Conservation (phyloP, 495 filamentous ascomycete genomes). For the Hypoxylon subgilvum region DNA sequence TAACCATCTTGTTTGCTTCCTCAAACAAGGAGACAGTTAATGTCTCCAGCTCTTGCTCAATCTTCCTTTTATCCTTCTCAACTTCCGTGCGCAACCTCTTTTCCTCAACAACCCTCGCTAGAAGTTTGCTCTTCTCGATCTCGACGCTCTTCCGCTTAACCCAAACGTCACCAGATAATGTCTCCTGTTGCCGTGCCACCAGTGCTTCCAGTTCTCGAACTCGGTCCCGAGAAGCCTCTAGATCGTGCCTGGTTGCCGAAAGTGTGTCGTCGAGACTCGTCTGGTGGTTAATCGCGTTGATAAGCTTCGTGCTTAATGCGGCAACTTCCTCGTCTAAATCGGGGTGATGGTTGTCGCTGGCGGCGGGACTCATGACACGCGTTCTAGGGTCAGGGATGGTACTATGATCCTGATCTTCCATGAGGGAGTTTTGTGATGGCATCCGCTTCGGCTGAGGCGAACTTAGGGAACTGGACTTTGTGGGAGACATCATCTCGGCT, state of each 20-base stretch:
- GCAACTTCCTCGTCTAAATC: slow-evolving; percentile 89
- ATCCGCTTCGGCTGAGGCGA: slow-evolving; percentile 44
- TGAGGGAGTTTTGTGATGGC: slow-evolving; percentile 40
- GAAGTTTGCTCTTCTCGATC: slow-evolving; percentile 48
- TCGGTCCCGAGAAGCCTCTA: slow-evolving; percentile 74
- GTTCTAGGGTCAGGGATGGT: slow-evolving; percentile 58
- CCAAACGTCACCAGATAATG: slow-evolving; percentile 72
- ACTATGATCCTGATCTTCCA: slow-evolving; percentile 55
- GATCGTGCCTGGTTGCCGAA: slow-evolving; percentile 77
- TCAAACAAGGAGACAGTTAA: slow-evolving; percentile 90
- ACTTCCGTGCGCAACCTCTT: slow-evolving; percentile 72
- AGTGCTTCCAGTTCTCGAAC: slow-evolving; percentile 70
- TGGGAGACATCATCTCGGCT: slow-evolving; percentile 36
- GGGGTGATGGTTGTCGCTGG: slow-evolving; percentile 59
- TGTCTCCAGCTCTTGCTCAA: slow-evolving; percentile 81
- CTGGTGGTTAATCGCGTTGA: slow-evolving; percentile 97
- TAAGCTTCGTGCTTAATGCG: slow-evolving; percentile 89
- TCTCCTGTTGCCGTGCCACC: slow-evolving; percentile 55
- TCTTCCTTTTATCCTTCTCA: slow-evolving; percentile 71
- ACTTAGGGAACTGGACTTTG: slow-evolving; percentile 18
- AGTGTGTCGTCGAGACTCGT: slow-evolving; percentile 89
- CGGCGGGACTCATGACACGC: slow-evolving; percentile 47
- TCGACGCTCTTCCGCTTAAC: slow-evolving; percentile 61
- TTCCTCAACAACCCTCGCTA: slow-evolving; percentile 62
- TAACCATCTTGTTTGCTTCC: slow-evolving; percentile 97